Evolutionary conservation across 2,329 filamentous ascomycete species (phyloP), one percentile per base, ranked within the genome.

Genomic region (Alternaria panax): DNA sequence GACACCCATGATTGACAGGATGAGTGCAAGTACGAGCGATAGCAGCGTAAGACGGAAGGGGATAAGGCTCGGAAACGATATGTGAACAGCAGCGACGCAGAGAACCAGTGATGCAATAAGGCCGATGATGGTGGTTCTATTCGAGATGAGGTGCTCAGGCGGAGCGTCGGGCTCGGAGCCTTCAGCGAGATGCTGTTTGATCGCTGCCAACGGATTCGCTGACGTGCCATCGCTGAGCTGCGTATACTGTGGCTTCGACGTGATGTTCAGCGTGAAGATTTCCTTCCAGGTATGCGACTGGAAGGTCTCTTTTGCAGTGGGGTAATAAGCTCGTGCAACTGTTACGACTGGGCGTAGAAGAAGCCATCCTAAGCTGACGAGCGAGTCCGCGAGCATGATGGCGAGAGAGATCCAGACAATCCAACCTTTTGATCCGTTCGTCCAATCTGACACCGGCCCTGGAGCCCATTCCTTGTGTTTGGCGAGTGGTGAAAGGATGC

Each of bases 341-440:
- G 78, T 78, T 20, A 90, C 75, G 0, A 90, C 63, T 0, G 92
- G 90, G 4, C 87, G 86, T 2, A 91, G 65, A 1, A 91, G 82
- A 40, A 97, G 85, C 83, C 93, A 93, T 1, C 90, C 88, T 9
- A 99, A 86, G 70, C 91, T 97, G 63, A 98, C 86, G 4, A 99
- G 84, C 0, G 94, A 92, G 78, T 99, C 95, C 22, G 92, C 92
- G 25, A 99, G 84, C 95, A 99, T 99, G 66, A 99, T 97, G 4
- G 95, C 92, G 28, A 99, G 82, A 32, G 92, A 97, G 2, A 96
- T 85, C 95, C 95, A 99, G 0, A 99, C 92, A 60, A 99, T 98
- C 95, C 95, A 99, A 38, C 94, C 95, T 80, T 98, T 97, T 75
- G 92, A 97, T 9, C 95, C 95, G 16, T 85, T 87, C 59, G 94